These are phyloP conservation scores for Chaetothyriales sp. DNA, from an alignment of 2,329 filamentous ascomycete species.

Conservation along the genomic window DNA sequence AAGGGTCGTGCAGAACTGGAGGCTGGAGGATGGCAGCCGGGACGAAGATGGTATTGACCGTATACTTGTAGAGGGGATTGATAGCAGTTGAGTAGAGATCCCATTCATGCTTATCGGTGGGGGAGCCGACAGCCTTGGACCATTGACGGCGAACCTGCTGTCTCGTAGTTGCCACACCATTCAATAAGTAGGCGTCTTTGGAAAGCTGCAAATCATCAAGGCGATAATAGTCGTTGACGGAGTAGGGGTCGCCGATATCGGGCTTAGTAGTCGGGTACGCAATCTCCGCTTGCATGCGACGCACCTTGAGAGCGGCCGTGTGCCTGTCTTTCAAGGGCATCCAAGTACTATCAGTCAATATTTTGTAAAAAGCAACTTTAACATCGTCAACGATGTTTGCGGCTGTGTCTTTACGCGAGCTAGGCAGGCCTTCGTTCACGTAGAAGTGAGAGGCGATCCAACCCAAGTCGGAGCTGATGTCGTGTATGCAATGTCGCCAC, in stretches of 20 bases:
- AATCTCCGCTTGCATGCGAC: slow-evolving; percentile 54
- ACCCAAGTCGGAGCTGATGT: slow-evolving; percentile 43
- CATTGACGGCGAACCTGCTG: not conserved
- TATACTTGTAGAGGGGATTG: slow-evolving; percentile 51
- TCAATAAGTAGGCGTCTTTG: not conserved
- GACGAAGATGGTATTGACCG: slow-evolving; percentile 52
- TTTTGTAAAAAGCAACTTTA: slow-evolving; percentile 51
- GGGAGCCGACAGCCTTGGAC: slow-evolving; percentile 29
- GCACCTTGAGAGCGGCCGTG: slow-evolving; percentile 48
- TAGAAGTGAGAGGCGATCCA: slow-evolving; percentile 60
- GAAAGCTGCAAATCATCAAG: slow-evolving; percentile 25
- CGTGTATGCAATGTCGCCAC: slow-evolving; percentile 49
- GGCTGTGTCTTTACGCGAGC: slow-evolving; percentile 47
- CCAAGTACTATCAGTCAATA: slow-evolving; percentile 45
- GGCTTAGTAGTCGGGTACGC: slow-evolving; percentile 50
- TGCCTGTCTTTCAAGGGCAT: slow-evolving; percentile 47
- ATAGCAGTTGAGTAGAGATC: slow-evolving; percentile 44
- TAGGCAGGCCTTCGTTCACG: slow-evolving; percentile 36
- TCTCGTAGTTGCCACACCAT: not conserved
- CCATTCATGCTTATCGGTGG: slow-evolving; percentile 47
- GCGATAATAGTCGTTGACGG: slow-evolving; percentile 44
- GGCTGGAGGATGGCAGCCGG: slow-evolving; percentile 56
- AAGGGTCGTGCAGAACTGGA: slow-evolving; percentile 45
- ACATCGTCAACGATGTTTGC: slow-evolving; percentile 55
- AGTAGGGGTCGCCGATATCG: slow-evolving; percentile 43